Evolutionary conservation across 768 basidiomycete genomes (phyloP).

Genomic region (Hypholoma sublateritium): DNA sequence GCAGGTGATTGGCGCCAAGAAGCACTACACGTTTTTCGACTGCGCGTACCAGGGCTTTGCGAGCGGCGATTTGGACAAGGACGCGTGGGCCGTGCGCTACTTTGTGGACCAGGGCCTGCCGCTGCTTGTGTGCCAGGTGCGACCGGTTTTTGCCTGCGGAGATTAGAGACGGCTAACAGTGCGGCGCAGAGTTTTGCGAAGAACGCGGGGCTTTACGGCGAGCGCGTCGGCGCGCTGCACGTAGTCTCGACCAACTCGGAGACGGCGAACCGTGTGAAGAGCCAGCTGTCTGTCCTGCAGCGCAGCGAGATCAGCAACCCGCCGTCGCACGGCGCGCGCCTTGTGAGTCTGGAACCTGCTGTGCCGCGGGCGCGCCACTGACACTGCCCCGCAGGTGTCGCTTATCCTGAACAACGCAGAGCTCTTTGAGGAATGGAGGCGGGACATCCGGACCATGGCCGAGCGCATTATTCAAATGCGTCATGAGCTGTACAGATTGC

Average conservation of each 20-base stretch:
- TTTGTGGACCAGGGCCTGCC: constrained; percentile 78
- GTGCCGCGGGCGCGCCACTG: neutral
- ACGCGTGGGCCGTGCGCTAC: constrained; percentile 89
- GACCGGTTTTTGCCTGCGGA: constrained; percentile 17
- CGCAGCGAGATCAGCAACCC: constrained; percentile 96
- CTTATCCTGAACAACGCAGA: constrained; percentile 74
- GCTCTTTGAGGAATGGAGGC: constrained; percentile 87
- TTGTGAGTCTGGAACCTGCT: constrained; percentile 55
- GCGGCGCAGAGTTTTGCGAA: constrained; percentile 85
- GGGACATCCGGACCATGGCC: constrained; percentile 91
- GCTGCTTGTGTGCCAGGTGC: constrained; percentile 85
- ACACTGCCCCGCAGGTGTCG: constrained; percentile 49
- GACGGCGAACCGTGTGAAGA: constrained; percentile 71
- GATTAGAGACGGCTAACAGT: neutral
- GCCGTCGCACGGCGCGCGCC: constrained; percentile 84
- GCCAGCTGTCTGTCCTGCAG: constrained; percentile 89
- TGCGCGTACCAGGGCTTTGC: constrained; percentile 98
- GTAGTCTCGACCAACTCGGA: constrained; percentile 66
- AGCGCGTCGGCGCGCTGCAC: constrained; percentile 94
- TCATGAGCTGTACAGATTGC: constrained; percentile 65
- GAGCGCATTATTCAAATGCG: constrained; percentile 93
- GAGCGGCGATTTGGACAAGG: constrained; percentile 86
- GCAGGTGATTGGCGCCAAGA: constrained; percentile 64
- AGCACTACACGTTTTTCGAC: constrained; percentile 92
- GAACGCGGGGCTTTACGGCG: constrained; percentile 93